Evolutionary conservation across 208 protist genomes (phyloP), one percentile per base, ranked within the genome.

Genomic region (Lotmaria passim): DNA sequence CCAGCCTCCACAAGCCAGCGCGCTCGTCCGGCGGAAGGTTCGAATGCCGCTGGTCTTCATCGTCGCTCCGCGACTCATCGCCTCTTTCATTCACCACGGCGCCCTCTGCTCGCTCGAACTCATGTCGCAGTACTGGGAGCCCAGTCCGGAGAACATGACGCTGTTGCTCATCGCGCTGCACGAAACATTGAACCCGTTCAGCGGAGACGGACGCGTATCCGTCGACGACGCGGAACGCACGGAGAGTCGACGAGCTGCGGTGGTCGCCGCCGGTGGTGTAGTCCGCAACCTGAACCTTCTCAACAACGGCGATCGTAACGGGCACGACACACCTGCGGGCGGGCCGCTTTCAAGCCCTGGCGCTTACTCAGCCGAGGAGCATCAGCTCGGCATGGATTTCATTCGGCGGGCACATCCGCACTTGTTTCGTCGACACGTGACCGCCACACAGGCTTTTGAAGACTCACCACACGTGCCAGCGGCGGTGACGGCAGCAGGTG

Each of bases 1-100:
- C n/a, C n/a, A n/a, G n/a, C n/a, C n/a, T n/a, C n/a, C n/a, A n/a
- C n/a, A n/a, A n/a, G n/a, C n/a, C 31, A 21, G 23, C 34, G 8
- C n/a, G 11, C 17, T 10, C 26, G 23, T n/a, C 15, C 65, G 33
- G 55, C 73, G 38, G 61, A 58, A 12, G 3, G 46, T 53, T 7
- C 74, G 69, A 15, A 93, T 95, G 85, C 90, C 90, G 26, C 73
- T 91, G 24, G 87, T 93, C 26, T 93, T 95, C 74, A 73, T 95
- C 41, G 82, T 93, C 21, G 64, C 81, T 2, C 90, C 90, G 12
- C 86, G 90, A 8, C 85, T 95, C 34, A 60, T 87, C 31, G 85
- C 87, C 0, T 70, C 87, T 7, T 95, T 95, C 52, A 91, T 95
- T 58, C 90, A 95, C 59, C 80, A 89, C 68, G 90, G 90, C 30